phyloP scores from a whole-genome alignment of 2,329 filamentous ascomycete genomes.

The Xylariomycetidae sp. region DNA sequence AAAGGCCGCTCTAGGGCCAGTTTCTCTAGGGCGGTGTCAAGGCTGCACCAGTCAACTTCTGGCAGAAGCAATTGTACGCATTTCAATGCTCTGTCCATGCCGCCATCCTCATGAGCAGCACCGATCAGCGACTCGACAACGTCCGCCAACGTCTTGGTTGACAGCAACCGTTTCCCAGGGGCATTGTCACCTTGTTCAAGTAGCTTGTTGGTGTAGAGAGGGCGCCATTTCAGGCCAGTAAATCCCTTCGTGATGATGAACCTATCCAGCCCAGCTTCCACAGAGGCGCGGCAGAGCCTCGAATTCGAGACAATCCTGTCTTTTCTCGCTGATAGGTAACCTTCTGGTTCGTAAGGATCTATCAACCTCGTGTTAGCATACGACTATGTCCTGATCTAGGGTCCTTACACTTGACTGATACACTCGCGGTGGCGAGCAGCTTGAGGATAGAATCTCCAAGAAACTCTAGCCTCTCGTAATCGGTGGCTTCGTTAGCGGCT shows the following conservation, averaged over 20 bases:
- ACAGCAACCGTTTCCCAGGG: conserved; percentile 8
- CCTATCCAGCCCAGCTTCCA: conserved; percentile 58
- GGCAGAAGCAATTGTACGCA: conserved; percentile 64
- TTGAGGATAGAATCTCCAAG: conserved; percentile 83
- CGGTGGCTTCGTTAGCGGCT: conserved; percentile 48
- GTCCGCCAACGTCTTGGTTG: conserved; percentile 79
- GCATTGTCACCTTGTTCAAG: conserved; percentile 14
- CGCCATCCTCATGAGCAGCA: conserved; percentile 64
- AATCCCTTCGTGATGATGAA: conserved; percentile 68
- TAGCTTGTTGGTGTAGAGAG: conserved; percentile 49
- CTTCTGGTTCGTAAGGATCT: conserved; percentile 69
- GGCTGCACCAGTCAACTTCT: conserved; percentile 47
- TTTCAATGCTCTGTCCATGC: conserved; percentile 52
- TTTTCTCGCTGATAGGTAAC: conserved; percentile 63
- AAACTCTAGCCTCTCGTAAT: conserved; percentile 85
- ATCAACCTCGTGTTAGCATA: conserved; percentile 8
- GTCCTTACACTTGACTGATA: conserved; percentile 46
- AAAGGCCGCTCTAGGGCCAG: conserved; percentile 38
- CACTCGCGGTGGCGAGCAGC: conserved; percentile 59
- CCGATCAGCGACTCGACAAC: conserved; percentile 83
- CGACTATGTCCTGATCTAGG: not conserved
- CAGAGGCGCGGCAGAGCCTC: conserved; percentile 60
- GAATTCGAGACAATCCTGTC: conserved; percentile 68
- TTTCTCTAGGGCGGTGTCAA: conserved; percentile 32
- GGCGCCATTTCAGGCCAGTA: conserved; percentile 66